phyloP scores from a whole-genome alignment of 2,329 filamentous ascomycete genomes.

The Botrytis hyacinthi region DNA sequence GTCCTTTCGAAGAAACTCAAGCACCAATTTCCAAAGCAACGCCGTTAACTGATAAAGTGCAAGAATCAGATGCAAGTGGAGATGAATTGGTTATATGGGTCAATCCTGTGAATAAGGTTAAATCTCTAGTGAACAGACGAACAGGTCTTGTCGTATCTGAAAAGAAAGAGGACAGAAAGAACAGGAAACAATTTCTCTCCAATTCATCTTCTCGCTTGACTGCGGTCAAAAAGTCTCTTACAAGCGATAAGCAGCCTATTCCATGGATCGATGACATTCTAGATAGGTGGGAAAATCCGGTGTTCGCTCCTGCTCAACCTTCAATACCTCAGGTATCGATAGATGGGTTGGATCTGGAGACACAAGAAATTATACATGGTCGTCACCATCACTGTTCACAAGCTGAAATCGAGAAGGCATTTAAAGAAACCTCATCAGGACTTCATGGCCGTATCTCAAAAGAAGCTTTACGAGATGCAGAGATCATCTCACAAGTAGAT shows the following conservation, averaged over 20 bases:
- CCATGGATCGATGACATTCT: constrained; percentile 62
- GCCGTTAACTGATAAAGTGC: constrained; percentile 6
- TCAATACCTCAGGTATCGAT: constrained; percentile 46
- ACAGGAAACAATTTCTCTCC: not conserved
- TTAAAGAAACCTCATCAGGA: constrained; percentile 29
- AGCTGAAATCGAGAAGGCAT: constrained; percentile 34
- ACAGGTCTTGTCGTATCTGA: constrained; percentile 50
- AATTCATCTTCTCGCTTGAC: not conserved
- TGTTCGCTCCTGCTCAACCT: constrained; percentile 57
- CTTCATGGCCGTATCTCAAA: constrained; percentile 58
- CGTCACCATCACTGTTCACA: constrained; percentile 34
- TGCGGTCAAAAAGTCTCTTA: constrained; percentile 20
- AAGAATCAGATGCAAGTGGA: constrained; percentile 34
- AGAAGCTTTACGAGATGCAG: constrained; percentile 54
- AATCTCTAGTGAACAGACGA: constrained; percentile 50
- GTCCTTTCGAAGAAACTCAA: constrained; percentile 45
- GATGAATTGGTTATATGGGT: constrained; percentile 52
- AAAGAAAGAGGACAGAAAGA: constrained; percentile 25
- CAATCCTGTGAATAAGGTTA: constrained; percentile 57
- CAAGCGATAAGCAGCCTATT: constrained; percentile 35
- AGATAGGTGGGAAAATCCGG: constrained; percentile 69
- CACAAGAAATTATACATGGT: constrained; percentile 30
- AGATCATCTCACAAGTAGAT: constrained; percentile 80
- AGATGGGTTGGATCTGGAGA: constrained; percentile 34
- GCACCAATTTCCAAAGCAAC: not conserved